Evolutionary conservation across 169 alveolate genomes (phyloP).

Genomic region (Plasmodium gallinaceum): DNA sequence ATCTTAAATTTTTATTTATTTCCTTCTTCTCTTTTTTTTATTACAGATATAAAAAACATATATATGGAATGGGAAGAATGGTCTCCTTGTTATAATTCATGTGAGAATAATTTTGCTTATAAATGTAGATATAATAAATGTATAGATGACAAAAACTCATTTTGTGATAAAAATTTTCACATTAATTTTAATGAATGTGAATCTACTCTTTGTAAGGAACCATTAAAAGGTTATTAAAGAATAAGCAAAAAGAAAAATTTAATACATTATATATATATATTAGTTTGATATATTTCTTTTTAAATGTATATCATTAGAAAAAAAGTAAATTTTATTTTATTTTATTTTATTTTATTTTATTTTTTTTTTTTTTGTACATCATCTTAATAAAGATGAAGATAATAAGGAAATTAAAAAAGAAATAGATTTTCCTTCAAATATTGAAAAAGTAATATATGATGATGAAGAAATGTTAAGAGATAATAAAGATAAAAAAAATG

Average conservation of each 20-base stretch:
- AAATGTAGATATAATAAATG: slow-evolving; percentile 48
- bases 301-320: not conserved
- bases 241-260: slow-evolving; percentile 19
- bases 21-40: not conserved
- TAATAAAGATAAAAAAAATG: slow-evolving; percentile 11
- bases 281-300: not conserved
- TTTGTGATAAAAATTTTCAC: slow-evolving; percentile 46
- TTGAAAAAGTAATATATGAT: slow-evolving; percentile 1
- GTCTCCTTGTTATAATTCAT: slow-evolving; percentile 70
- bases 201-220: slow-evolving; percentile 19
- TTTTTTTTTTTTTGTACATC: not conserved
- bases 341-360: too few relatives aligned
- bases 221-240: slow-evolving; percentile 10
- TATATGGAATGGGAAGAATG: slow-evolving; percentile 14
- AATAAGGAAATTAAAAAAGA: not conserved
- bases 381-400: not conserved
- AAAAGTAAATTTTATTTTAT: not conserved
- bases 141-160: slow-evolving; percentile 7
- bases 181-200: slow-evolving; percentile 28
- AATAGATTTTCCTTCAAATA: not conserved
- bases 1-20: not conserved
- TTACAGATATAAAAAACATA: slow-evolving; percentile 11
- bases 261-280: not conserved
- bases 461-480: slow-evolving; percentile 15
- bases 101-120: slow-evolving; percentile 45